A percentile compares a stretch with the other conserved stretches of the same genome.
These are phyloP conservation scores for Hypomyces perniciosus DNA, from an alignment of 2,329 filamentous ascomycete genomes.

Conservation along the genomic window DNA sequence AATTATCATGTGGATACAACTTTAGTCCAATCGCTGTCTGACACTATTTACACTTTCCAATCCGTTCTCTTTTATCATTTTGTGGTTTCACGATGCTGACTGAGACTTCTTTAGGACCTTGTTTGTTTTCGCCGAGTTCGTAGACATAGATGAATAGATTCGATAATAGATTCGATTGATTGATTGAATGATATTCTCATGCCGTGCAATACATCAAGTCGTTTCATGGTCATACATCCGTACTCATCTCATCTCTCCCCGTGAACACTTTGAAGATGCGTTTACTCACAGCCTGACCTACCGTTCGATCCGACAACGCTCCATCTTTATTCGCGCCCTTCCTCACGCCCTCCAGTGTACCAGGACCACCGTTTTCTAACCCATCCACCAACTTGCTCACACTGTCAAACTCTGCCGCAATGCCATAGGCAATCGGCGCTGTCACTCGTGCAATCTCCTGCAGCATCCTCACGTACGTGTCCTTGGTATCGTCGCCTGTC, in stretches of 20 bases:
- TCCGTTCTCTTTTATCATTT: neutral
- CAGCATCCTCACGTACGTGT: constrained; percentile 70
- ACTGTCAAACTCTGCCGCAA: constrained; percentile 54
- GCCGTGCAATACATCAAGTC: neutral
- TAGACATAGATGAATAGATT: neutral
- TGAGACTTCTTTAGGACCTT: neutral
- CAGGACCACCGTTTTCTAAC: constrained; percentile 53
- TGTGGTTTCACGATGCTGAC: neutral
- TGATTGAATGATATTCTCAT: no score
- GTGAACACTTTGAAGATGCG: constrained; percentile 56
- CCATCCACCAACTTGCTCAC: constrained; percentile 53
- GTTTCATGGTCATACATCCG: constrained; percentile 40
- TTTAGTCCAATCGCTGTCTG: constrained; percentile 82
- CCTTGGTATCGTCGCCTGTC: constrained; percentile 56
- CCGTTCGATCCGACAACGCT: constrained; percentile 44
- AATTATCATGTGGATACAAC: constrained; percentile 62
- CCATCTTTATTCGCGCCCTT: constrained; percentile 55
- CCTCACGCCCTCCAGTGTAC: constrained; percentile 54
- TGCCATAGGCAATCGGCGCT: constrained; percentile 63
- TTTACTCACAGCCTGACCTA: constrained; percentile 54
- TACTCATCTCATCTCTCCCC: constrained; percentile 48
- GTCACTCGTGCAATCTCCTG: constrained; percentile 70
- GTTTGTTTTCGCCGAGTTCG: neutral
- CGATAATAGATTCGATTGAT: neutral
- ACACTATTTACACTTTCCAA: constrained; percentile 24